These are phyloP conservation scores for Neobulgaria alba DNA, from an alignment of 2,329 filamentous ascomycete species.

Conservation along the genomic window DNA sequence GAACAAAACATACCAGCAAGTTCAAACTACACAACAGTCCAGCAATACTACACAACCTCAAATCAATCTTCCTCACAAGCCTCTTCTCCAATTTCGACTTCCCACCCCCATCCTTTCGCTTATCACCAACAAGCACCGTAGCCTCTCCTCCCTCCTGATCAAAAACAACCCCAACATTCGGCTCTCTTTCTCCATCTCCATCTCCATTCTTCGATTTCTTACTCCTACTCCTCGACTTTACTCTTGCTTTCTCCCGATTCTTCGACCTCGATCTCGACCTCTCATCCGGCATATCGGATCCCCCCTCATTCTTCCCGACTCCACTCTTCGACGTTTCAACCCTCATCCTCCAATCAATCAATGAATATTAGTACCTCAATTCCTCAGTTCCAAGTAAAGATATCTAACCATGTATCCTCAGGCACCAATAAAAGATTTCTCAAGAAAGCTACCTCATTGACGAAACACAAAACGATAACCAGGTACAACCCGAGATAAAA, in stretches of 20 bases:
- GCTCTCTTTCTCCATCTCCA: slow-evolving; percentile 20
- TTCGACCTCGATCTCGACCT: too few species aligned
- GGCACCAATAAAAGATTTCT: too few species aligned
- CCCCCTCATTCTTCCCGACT: too few species aligned
- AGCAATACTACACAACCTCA: slow-evolving; percentile 61
- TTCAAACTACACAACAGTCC: slow-evolving; percentile 63
- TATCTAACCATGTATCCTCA: too few species aligned
- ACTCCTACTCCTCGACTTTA: background rate
- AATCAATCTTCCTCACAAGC: slow-evolving; percentile 55
- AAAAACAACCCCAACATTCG: slow-evolving; percentile 1
- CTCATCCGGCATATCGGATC: too few species aligned
- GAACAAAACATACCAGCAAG: slow-evolving; percentile 45
- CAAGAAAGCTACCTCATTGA: too few species aligned
- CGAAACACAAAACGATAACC: too few species aligned
- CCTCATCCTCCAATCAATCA: too few species aligned
- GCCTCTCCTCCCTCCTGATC: slow-evolving; percentile 1
- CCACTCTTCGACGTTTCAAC: too few species aligned
- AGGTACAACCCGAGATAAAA: too few species aligned
- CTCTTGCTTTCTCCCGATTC: background rate
- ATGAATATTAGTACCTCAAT: too few species aligned
- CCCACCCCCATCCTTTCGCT: slow-evolving; percentile 5
- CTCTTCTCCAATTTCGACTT: slow-evolving; percentile 28
- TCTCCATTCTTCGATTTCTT: slow-evolving; percentile 17
- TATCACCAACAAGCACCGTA: background rate
- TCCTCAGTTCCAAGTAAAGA: too few species aligned